Percentiles rank a stretch among this genome's conserved stretches.
Conservation (phyloP, 2,329 filamentous ascomycete genomes). For the Chaetomium sp. region DNA sequence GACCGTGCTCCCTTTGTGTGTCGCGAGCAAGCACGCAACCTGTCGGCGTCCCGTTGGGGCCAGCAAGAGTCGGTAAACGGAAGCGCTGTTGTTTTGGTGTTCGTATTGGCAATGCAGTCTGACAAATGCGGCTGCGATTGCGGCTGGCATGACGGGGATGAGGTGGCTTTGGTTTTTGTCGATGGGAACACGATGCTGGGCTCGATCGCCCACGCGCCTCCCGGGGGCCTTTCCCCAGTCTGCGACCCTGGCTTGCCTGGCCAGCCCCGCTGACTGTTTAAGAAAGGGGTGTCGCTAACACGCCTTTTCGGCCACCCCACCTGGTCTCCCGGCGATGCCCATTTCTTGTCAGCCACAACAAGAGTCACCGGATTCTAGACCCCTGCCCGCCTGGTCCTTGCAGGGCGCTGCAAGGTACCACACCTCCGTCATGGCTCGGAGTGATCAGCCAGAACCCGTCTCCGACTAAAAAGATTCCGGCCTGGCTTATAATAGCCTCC, state of each 20-base stretch:
- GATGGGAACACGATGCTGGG: not conserved
- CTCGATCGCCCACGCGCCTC: not conserved
- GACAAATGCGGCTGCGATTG: not conserved
- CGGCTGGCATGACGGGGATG: not conserved
- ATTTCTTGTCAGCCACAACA: constrained; percentile 4
- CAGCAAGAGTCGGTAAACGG: not conserved
- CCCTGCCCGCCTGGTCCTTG: not conserved
- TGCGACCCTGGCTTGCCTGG: no score
- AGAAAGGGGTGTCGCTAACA: not conserved
- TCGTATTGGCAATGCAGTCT: constrained; percentile 4
- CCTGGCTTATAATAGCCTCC: constrained; percentile 6
- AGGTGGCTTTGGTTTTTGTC: constrained; percentile 4
- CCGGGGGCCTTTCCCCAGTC: no score
- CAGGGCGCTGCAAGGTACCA: constrained; percentile 12
- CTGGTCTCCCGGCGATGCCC: not conserved
- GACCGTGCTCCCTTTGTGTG: constrained; percentile 1
- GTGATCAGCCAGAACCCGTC: not conserved
- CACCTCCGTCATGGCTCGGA: constrained; percentile 5
- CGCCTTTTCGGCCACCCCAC: not conserved
- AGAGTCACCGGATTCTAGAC: not conserved
- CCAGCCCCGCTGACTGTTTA: no score
- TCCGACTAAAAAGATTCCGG: constrained; percentile 5
- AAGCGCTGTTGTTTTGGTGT: not conserved
- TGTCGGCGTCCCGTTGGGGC: constrained; percentile 3
- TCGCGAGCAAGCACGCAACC: not conserved